Evolutionary conservation across 2,329 filamentous ascomycete genomes (phyloP).

Genomic region (Claviceps quebecensis): DNA sequence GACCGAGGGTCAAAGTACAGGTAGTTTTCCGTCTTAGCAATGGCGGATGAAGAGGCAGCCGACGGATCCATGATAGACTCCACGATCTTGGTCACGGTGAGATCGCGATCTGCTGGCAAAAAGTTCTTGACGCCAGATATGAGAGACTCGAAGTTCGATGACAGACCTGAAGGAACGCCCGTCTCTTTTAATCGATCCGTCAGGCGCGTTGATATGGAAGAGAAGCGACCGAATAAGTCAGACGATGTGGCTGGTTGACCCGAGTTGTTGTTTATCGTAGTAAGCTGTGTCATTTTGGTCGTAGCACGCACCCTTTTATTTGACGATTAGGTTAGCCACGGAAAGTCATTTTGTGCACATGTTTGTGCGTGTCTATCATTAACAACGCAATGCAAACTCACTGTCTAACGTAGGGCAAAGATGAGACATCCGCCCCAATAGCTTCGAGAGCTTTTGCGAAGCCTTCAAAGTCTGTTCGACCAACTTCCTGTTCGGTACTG

Average conservation of each 20-base stretch:
- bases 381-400: conserved; percentile 26
- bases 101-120: conserved; percentile 85
- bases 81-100: conserved; percentile 94
- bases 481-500: conserved; percentile 81
- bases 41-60: conserved; percentile 76
- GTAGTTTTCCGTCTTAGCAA: conserved; percentile 92
- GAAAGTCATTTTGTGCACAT: background rate
- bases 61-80: conserved; percentile 96
- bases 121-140: conserved; percentile 97
- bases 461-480: conserved; percentile 64
- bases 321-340: background rate
- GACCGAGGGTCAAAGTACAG: conserved; percentile 94
- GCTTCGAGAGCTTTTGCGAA: conserved; percentile 74
- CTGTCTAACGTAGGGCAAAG: conserved; percentile 77
- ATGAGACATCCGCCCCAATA: conserved; percentile 61
- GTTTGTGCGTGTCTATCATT: background rate
- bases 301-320: conserved; percentile 65
- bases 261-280: conserved; percentile 62
- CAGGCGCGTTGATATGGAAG: conserved; percentile 76
- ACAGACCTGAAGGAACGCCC: conserved; percentile 52
- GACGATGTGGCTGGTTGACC: conserved; percentile 46
- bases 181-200: conserved; percentile 92
- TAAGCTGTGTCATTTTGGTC: conserved; percentile 96
- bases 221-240: conserved; percentile 87
- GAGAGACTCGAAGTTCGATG: conserved; percentile 80